Evolutionary conservation across 2,329 filamentous ascomycete species (phyloP).

Genomic region (Lecanicillium sp.): DNA sequence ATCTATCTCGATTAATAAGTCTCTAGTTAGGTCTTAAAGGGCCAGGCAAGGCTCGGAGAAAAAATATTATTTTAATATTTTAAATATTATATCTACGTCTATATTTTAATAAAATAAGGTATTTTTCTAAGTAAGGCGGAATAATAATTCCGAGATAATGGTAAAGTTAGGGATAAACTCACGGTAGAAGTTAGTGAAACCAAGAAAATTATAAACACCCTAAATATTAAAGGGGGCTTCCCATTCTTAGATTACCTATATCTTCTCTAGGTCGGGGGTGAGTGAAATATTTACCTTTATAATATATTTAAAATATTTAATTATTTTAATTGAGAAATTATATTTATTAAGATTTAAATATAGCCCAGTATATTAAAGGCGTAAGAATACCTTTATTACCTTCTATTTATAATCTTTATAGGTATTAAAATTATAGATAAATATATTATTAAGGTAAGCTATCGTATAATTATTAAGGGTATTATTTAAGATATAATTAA

Average conservation of each 20-base stretch:
- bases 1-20: constrained; percentile 4
- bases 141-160: not conserved
- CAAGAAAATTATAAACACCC: constrained; percentile 12
- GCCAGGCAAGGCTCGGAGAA: not conserved
- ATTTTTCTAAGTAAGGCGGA: constrained; percentile 1
- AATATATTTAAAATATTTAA: constrained; percentile 12
- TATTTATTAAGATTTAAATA: constrained; percentile 3
- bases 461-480: not conserved
- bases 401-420: not conserved
- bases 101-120: not conserved
- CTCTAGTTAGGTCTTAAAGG: not conserved
- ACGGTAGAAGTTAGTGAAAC: constrained; percentile 15
- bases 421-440: not conserved
- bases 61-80: not conserved
- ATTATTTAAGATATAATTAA: not conserved
- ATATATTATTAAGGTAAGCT: constrained; percentile 4
- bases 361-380: not conserved
- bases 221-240: not conserved
- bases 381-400: not conserved
- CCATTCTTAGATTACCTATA: constrained; percentile 4
- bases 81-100: not conserved
- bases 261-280: not conserved
- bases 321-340: not conserved
- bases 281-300: not conserved
- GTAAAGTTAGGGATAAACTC: constrained; percentile 14